Base-by-base conservation (phyloP, 345 rosid genomes). In the Populus pruinosa region DNA sequence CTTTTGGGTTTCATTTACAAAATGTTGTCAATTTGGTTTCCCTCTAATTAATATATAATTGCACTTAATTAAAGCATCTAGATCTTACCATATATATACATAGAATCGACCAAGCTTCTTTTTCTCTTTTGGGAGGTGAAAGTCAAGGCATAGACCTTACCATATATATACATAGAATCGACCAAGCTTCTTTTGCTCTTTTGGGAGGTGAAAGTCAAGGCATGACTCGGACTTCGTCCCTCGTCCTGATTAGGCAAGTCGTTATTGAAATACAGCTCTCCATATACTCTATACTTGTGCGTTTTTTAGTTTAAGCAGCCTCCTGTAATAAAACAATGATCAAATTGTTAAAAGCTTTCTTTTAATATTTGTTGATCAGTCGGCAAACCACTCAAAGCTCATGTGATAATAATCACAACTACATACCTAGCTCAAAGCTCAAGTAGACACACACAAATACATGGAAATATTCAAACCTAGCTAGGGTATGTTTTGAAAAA, bases 1-100 rank as follows among this genome's bases (percentile, higher is more conserved):
- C 84, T 69, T 76, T 75, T 18, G 77, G 77, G 59, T 65, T 64
- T 38, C 23, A 39, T 38, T 80, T 39, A 35, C 67, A 39, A 33
- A 75, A 59, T 78, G 53, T 78, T 23, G 27, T 23, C 4, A 11
- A 23, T 23, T 59, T 59, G 64, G 29, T 59, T 59, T 23, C 64
- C 63, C 16, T 59, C 64, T 33, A 33, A 33, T 33, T 20, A 53
- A 53, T 20, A 0, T 23, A 59, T 59, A 12, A 59, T 59, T 59
- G 64, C 64, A 59, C 64, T 59, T 59, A 10, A 59, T 59, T 59
- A 59, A 23, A 59, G 64, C 64, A 59, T 16, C 29, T 59, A 21
- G 8, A 59, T 59, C 64, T 59, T 59, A 8, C 29, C 27, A 59
- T 59, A 41, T 41, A 41, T 41, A 10, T 41, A 41, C 14, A 33